A percentile compares a stretch with the other conserved stretches of the same genome.
Evolutionary conservation across 495 filamentous ascomycete genomes (phyloP).

Genomic region (Neurospora sp.): DNA sequence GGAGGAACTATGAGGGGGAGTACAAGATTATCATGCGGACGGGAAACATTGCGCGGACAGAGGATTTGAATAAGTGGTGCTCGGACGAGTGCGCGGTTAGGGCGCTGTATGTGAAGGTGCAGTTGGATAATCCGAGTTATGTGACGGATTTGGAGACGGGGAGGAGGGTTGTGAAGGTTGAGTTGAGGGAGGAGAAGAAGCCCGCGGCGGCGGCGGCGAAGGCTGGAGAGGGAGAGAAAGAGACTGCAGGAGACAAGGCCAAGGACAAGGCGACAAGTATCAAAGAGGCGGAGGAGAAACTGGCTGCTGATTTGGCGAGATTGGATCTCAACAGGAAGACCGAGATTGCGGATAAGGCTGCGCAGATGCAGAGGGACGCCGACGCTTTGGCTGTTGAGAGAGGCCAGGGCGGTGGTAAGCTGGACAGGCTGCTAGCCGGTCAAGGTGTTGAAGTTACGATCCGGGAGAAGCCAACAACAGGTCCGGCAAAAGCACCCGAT

Average conservation of each 20-base stretch:
- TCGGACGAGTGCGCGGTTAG: conserved; percentile 64
- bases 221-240: neutral
- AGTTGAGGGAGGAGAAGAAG: conserved; percentile 27
- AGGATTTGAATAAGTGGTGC: conserved; percentile 81
- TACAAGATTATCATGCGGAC: conserved; percentile 7
- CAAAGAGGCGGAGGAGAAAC: neutral
- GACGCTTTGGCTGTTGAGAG: conserved; percentile 44
- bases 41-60: conserved; percentile 39
- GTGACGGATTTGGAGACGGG: conserved; percentile 2
- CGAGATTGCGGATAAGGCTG: conserved; percentile 9
- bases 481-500: conserved; percentile 24
- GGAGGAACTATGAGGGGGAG: conserved; percentile 7
- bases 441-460: conserved; percentile 30
- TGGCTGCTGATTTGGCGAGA: conserved; percentile 3
- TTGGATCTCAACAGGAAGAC: conserved; percentile 8
- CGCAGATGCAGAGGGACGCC: conserved; percentile 22
- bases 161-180: conserved; percentile 28
- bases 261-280: neutral
- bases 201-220: conserved; percentile 6
- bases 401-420: conserved; percentile 27
- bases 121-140: conserved; percentile 46
- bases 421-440: neutral
- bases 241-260: neutral
- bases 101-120: conserved; percentile 75
- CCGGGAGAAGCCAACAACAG: conserved; percentile 33